Evolutionary conservation across 176 grass and related monocot genomes (phyloP).

Genomic region (Rhynchospora pubera): DNA sequence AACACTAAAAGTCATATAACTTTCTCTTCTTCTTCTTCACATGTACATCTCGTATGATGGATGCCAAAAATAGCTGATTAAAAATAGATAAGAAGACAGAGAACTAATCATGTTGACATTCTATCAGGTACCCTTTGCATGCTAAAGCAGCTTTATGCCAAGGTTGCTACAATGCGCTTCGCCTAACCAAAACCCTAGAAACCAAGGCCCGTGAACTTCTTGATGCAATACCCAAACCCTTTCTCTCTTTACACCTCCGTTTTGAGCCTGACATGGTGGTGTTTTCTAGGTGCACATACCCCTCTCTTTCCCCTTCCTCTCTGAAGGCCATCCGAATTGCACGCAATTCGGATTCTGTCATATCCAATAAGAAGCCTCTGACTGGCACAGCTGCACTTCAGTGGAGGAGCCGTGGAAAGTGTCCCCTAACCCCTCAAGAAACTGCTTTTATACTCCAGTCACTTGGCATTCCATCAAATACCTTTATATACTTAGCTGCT

Average conservation of each 20-base stretch:
- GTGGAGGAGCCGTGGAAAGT: slow-evolving; percentile 88
- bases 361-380: slow-evolving; percentile 51
- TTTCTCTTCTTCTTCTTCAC: background rate
- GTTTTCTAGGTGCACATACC: slow-evolving; percentile 65
- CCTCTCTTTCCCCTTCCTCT: slow-evolving; percentile 53
- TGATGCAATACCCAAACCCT: slow-evolving; percentile 77
- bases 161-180: slow-evolving; percentile 78
- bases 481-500: slow-evolving; percentile 79
- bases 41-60: background rate
- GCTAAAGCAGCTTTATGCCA: slow-evolving; percentile 80
- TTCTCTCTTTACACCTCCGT: slow-evolving; percentile 82
- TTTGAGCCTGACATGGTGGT: slow-evolving; percentile 99
- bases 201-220: slow-evolving; percentile 54
- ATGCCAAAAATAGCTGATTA: slow-evolving; percentile 10
- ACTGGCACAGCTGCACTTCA: slow-evolving; percentile 50
- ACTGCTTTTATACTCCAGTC: slow-evolving; percentile 81
- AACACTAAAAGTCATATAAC: background rate
- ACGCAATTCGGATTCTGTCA: slow-evolving; percentile 26
- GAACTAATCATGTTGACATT: background rate
- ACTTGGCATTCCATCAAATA: slow-evolving; percentile 54
- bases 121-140: slow-evolving; percentile 61
- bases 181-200: slow-evolving; percentile 64
- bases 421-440: slow-evolving; percentile 84
- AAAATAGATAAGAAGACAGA: slow-evolving; percentile 2
- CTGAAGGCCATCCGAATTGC: slow-evolving; percentile 60